Evolutionary conservation across 371 early-diverging fungal genomes (phyloP).

Genomic region (Mucor velutinosus): DNA sequence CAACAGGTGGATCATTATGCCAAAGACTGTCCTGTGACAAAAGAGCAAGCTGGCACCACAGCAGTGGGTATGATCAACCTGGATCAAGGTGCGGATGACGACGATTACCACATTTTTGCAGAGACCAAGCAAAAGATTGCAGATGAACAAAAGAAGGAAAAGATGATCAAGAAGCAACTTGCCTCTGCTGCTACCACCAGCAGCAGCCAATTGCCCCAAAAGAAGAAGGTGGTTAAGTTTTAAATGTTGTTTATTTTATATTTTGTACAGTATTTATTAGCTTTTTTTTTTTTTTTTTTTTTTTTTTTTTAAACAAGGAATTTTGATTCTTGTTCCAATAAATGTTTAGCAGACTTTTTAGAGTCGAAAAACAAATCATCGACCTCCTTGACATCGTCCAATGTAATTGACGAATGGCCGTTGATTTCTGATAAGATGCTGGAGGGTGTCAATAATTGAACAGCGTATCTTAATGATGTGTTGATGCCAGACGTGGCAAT

Average conservation of each 20-base stretch:
- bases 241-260: background rate
- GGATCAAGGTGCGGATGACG: conserved; percentile 82
- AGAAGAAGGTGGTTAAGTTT: conserved; percentile 32
- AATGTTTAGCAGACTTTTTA: conserved; percentile 79
- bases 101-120: conserved; percentile 73
- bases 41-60: conserved; percentile 63
- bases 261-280: background rate
- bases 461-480: conserved; percentile 92
- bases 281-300: background rate
- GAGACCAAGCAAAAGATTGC: conserved; percentile 55
- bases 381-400: conserved; percentile 87
- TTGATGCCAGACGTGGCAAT: conserved; percentile 85
- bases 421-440: conserved; percentile 84
- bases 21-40: conserved; percentile 77
- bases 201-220: background rate
- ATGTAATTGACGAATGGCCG: conserved; percentile 75
- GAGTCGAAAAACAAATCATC: conserved; percentile 89
- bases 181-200: background rate
- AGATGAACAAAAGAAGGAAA: conserved; percentile 43
- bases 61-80: conserved; percentile 70
- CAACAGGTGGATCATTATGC: conserved; percentile 84
- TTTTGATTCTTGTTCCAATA: conserved; percentile 47
- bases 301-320: conserved; percentile 30
- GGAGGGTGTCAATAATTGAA: conserved; percentile 95
- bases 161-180: conserved; percentile 22